Base-by-base conservation (phyloP, 805 yeast genomes). In the Vanderwaltozyma verrucispora region DNA sequence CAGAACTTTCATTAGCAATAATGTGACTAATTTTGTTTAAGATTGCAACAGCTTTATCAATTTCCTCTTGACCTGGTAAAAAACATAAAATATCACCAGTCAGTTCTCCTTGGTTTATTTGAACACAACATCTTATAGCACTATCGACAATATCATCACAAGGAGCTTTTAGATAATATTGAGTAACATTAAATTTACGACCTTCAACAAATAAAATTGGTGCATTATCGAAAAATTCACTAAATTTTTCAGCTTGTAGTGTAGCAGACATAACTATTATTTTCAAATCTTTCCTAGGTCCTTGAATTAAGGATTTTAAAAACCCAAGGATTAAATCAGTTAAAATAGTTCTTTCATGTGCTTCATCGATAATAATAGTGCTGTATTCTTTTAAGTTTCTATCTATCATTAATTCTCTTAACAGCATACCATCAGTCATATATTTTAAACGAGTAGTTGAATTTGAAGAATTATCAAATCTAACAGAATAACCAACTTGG, bases 251-350 rank as follows among this genome's bases (percentile, higher is more conserved):
- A 1, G 97, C 97, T 59, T 92, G 94, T 40, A 92, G 68, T 0
- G 99, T 92, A 20, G 99, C 99, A 35, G 97, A 88, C 96, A 92
- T 94, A 46, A 92, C 74, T 5, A 92, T 74, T 27, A 87, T 68
- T 49, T 76, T 72, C 46, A 92, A 69, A 30, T 72, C 72, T 14
- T 75, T 61, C 37, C 80, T 66, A 32, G 70, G 67, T 8, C 53
- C 53, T 0, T 50, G 37, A 10, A 81, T 50, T 28, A 92, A 63
- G 29, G 75, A 72, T 54, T 87, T 88, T 45, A 92, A 65, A 51
- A 92, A 83, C 3, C 97, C 98, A 65, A 92, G 68, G 15, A 92
- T 67, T 48, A 92, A 63, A 64, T 92, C 98, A 0, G 97, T 87
- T 34, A 88, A 63, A 2, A 92, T 81, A 0, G 97, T 89, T 56